Evolutionary conservation across 2,329 filamentous ascomycete species (phyloP), one percentile per base, ranked within the genome.

Genomic region (Colletotrichum endophyticum): DNA sequence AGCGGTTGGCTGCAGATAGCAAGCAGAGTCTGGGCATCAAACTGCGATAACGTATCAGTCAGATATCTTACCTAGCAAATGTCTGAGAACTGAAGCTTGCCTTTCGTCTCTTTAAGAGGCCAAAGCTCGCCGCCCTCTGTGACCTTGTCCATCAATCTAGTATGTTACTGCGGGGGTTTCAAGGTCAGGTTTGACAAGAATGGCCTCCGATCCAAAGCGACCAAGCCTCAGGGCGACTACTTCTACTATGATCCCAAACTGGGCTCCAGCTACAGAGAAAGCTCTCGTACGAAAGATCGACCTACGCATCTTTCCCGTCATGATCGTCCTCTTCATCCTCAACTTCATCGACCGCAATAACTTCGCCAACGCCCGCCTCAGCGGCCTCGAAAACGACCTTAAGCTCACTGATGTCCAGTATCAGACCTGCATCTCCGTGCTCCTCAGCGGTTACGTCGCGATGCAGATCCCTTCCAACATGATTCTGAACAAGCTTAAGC

Each of bases 271-370:
- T 9, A 59, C 16, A 6, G 56, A 84, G 72, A 80, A 76, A 39
- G 73, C 73, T 16, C 79, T 84, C 8, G 66, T 81, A 32, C 77
- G 81, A 15, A 84, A 85, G 77, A 83, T 84, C 49, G 84, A 84
- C 63, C 62, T 80, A 11, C 75, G 81, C 22, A 80, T 85, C 59
- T 70, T 83, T 32, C 82, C 83, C 13, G 79, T 83, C 64, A 79
- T 81, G 77, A 78, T 86, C 84, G 19, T 88, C 83, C 86, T 84
- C 80, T 67, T 85, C 82, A 30, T 83, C 79, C 63, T 83, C 82
- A 75, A 85, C 11, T 81, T 78, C 57, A 77, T 81, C 32, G 79
- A 80, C 66, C 77, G 79, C 16, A 72, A 77, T 39, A 79, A 79
- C 67, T 77, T 79, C 66, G 80, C 80, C 34, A 78, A 79, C 34